Base-by-base conservation (phyloP, 1,284 basidiomycete species). In the Ganoderma sp. region DNA sequence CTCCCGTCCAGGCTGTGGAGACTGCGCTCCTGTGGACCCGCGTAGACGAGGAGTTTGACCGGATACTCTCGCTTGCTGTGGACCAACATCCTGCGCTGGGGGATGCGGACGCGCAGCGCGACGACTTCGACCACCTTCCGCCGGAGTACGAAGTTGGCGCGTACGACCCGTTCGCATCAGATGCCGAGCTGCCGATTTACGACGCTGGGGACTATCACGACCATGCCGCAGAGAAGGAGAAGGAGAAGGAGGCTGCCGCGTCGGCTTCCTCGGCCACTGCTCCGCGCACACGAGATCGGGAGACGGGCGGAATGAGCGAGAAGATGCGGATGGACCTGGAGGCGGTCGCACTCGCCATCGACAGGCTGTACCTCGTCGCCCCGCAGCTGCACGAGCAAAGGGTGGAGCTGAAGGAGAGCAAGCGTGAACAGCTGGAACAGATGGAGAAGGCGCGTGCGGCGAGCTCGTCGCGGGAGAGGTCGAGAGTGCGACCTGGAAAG, bases 321-420 rank as follows among this genome's bases (percentile, higher is more conserved):
- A 94, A 92, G 80, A 90, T 88, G 88, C 85, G 84, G 65, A 82
- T 90, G 76, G 96, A 97, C 75, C 82, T 97, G 25, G 95, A 97
- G 73, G 85, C 87, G 6, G 89, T 97, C 52, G 88, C 93, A 0
- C 85, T 88, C 76, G 95, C 95, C 25, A 96, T 98, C 72, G 95
- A 96, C 75, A 84, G 95, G 34, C 81, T 97, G 12, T 94, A 96
- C 77, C 78, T 87, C 17, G 90, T 92, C 39, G 90, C 93, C 1
- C 95, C 96, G 0, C 94, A 96, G 77, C 79, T 97, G 52, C 88
- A 92, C 67, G 90, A 94, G 75, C 96, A 97, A 78, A 88, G 96
- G 0, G 93, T 93, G 14, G 94, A 95, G 76, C 84, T 96, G 64
- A 90, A 91, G 72, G 83, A 84, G 28, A 81, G 85, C 32, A 93